Conservation (phyloP, 2,329 filamentous ascomycete species). For the Fusarium keratoplasticum region DNA sequence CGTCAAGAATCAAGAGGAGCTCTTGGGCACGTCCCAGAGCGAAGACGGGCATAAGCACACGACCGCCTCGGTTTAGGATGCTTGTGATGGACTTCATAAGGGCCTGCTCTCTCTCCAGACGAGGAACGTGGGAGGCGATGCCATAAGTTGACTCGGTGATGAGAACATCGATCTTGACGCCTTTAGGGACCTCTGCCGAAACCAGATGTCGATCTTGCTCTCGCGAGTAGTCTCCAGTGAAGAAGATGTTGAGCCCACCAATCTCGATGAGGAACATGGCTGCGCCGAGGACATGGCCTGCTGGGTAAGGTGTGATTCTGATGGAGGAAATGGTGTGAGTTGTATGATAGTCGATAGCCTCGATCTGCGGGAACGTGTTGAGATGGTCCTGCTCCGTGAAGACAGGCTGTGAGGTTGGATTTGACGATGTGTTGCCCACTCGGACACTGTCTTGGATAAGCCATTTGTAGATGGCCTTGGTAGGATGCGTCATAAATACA, state of each 20-base stretch:
- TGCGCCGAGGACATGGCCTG: slow-evolving; percentile 96
- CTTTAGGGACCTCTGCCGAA: slow-evolving; percentile 88
- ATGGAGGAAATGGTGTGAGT: slow-evolving; percentile 98
- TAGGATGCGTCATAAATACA: slow-evolving; percentile 99
- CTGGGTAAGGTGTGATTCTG: slow-evolving; percentile 95
- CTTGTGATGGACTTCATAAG: slow-evolving; percentile 96
- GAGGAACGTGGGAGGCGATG: slow-evolving; percentile 91
- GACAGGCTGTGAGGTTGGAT: slow-evolving; percentile 76
- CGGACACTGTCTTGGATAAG: slow-evolving; percentile 96
- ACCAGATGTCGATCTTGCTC: slow-evolving; percentile 97
- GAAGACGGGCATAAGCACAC: slow-evolving; percentile 95
- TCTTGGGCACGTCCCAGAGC: slow-evolving; percentile 95
- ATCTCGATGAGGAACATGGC: slow-evolving; percentile 99
- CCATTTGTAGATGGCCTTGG: slow-evolving; percentile 99
- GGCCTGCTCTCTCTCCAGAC: slow-evolving; percentile 89
- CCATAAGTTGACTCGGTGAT: slow-evolving; percentile 99
- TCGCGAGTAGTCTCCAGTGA: slow-evolving; percentile 96
- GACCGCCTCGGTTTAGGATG: slow-evolving; percentile 89
- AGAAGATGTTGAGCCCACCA: slow-evolving; percentile 94
- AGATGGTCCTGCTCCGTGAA: slow-evolving; percentile 97
- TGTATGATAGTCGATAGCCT: slow-evolving; percentile 98
- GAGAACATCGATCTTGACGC: slow-evolving; percentile 92
- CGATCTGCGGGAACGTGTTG: slow-evolving; percentile 92
- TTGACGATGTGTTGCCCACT: slow-evolving; percentile 78
- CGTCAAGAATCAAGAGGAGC: slow-evolving; percentile 91